Base-by-base conservation (phyloP, 805 yeast genomes). In the Schwanniomyces pseudopolymorphus region DNA sequence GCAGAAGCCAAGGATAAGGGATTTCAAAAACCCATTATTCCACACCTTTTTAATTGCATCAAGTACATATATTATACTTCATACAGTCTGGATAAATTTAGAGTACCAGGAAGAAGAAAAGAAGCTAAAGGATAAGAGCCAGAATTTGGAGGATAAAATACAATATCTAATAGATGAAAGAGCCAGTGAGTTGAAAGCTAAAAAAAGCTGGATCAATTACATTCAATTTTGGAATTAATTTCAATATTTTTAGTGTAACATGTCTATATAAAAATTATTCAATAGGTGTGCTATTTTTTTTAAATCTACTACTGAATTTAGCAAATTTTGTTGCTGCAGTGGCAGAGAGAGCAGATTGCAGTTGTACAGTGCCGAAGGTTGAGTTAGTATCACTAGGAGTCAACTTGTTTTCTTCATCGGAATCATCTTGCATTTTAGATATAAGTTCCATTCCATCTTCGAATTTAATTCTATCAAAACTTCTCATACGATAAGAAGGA, bases 391-490 rank as follows among this genome's bases (percentile, higher is more conserved):
- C 51, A 10, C 22, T 48, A 24, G 37, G 42, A 5, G 26, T 36
- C 20, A 38, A 39, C 21, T 51, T 62, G 14, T 45, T 51, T 2
- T 53, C 59, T 6, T 48, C 57, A 19, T 45, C 55, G 5, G 49
- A 56, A 20, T 52, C 56, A 2, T 49, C 52, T 22, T 61, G 56
- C 60, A 83, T 60, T 61, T 87, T 89, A 17, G 77, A 73, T 11
- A 88, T 67, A 52, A 89, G 66, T 24, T 65, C 61, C 43, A 78
- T 61, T 2, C 96, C 96, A 49, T 81, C 84, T 47, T 86, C 92
- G 2, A 83, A 84, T 54, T 80, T 81, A 40, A 92, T 77, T 46
- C 91, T 79, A 51, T 87, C 89, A 58, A 82, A 91, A 51, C 83
- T 81, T 42, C 76, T 62, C 67, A 69, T 64, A 51, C 77, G 61